Conservation (phyloP, 2,329 filamentous ascomycete genomes). For the Colletotrichum sojae region DNA sequence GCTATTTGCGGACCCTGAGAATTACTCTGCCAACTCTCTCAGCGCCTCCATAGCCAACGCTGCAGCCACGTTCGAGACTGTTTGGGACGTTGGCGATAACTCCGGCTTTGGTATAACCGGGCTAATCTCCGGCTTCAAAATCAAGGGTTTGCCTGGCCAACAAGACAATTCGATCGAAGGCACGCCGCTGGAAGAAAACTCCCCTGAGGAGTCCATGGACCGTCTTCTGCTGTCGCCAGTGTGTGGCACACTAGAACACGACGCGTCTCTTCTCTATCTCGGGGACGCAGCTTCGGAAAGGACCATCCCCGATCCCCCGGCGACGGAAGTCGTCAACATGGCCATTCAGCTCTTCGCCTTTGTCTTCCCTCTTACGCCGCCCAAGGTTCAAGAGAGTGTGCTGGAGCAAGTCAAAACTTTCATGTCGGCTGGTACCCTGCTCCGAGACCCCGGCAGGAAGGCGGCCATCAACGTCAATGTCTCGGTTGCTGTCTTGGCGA, state of each 20-base stretch:
- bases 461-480: constrained; percentile 94
- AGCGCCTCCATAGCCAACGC: constrained; percentile 94
- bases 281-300: constrained; percentile 61
- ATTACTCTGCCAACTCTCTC: constrained; percentile 86
- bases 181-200: constrained; percentile 64
- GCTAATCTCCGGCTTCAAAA: constrained; percentile 82
- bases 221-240: constrained; percentile 77
- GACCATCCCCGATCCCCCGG: constrained; percentile 78
- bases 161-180: constrained; percentile 66
- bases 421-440: constrained; percentile 82
- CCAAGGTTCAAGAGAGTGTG: constrained; percentile 95
- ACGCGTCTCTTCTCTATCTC: constrained; percentile 85
- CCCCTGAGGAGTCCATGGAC: constrained; percentile 77
- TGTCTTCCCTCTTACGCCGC: constrained; percentile 87
- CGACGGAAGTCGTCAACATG: constrained; percentile 94
- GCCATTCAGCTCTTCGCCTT: constrained; percentile 95
- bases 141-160: constrained; percentile 79
- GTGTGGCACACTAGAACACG: constrained; percentile 88
- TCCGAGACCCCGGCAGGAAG: constrained; percentile 89
- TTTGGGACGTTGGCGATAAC: constrained; percentile 97
- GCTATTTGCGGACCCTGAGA: constrained; percentile 93
- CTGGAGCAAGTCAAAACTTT: constrained; percentile 94
- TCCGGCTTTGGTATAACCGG: constrained; percentile 94
- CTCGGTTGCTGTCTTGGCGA: constrained; percentile 83
- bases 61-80: constrained; percentile 89